phyloP scores from a whole-genome alignment of 1,284 basidiomycete genomes.

The Erythrobasidium hasegawianum region DNA sequence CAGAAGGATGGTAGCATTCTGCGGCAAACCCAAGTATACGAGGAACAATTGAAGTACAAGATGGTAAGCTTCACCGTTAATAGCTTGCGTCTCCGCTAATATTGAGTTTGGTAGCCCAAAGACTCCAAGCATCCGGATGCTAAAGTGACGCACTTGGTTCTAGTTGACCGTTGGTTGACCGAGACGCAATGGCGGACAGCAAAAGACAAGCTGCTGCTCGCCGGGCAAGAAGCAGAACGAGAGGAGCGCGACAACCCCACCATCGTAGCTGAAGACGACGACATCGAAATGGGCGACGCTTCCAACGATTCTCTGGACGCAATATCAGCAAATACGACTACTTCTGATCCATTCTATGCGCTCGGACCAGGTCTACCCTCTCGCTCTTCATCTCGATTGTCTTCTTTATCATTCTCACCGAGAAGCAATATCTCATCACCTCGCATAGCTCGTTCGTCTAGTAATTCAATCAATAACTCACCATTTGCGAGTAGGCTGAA shows the following conservation, averaged over 20 bases:
- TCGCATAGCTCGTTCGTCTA: background rate
- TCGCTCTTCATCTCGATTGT: background rate
- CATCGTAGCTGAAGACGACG: background rate
- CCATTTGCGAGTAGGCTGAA: background rate
- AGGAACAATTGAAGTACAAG: background rate
- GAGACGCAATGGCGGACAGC: background rate
- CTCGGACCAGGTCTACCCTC: background rate
- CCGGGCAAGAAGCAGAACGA: background rate
- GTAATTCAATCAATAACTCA: background rate
- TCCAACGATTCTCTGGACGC: background rate
- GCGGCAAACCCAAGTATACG: background rate
- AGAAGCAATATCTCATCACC: background rate
- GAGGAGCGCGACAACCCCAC: background rate
- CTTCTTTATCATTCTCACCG: background rate
- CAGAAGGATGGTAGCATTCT: background rate
- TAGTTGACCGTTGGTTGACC: background rate
- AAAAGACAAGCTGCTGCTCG: background rate
- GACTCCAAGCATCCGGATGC: conserved; percentile 1
- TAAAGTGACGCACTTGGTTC: background rate
- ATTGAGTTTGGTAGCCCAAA: background rate
- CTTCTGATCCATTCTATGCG: background rate
- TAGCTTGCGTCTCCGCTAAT: too few relatives aligned
- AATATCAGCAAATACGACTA: background rate
- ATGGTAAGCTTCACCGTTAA: background rate
- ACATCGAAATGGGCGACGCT: background rate